Base-by-base conservation (phyloP, 371 early-diverging fungal genomes). In the Conidiobolus incongruus region DNA sequence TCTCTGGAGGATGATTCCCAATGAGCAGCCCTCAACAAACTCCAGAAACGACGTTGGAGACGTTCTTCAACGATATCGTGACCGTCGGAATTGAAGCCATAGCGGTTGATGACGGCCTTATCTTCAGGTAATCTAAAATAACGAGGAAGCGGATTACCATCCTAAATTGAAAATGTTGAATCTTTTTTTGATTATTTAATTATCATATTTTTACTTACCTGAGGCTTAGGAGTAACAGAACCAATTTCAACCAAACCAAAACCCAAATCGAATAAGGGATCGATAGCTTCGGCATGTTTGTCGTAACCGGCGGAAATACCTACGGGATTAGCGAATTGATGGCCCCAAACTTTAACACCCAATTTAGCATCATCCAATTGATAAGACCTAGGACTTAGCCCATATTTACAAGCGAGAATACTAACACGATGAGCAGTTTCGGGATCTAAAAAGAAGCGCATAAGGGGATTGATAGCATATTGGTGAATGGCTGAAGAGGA, bases 241-340 rank as follows among this genome's bases (percentile, higher is more conserved):
- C 88, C 88, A 23, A 85, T 65, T 55, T 87, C 88, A 19, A 87
- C 85, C 15, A 64, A 45, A n/a, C 81, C 86, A 53, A 85, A 87
- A 13, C 88, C 88, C 39, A 82, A 57, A 33, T 62, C 69, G 38
- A 81, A 68, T 48, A 85, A 52, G 36, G 68, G 60, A 50, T 85
- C 86, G 22, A 83, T 62, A 6, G 75, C 81, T 54, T 82, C 80
- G 10, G 63, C 84, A 55, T 87, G 65, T 61, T 87, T 87, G 58
- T 85, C 85, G 46, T 68, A 87, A 11, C 88, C 88, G 13, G 88
- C 88, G 2, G 88, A 83, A 42, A 87, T 50, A 4, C 84, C 82
- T 13, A 87, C 52, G 1, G 86, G 86, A 58, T 81, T 85, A 8
- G 59, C 44, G 40, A 84, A 29, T 11, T 44, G 59, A 50, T 71